Evolutionary conservation across 257 asterid species (phyloP).

Genomic region (Salvia hispanica): DNA sequence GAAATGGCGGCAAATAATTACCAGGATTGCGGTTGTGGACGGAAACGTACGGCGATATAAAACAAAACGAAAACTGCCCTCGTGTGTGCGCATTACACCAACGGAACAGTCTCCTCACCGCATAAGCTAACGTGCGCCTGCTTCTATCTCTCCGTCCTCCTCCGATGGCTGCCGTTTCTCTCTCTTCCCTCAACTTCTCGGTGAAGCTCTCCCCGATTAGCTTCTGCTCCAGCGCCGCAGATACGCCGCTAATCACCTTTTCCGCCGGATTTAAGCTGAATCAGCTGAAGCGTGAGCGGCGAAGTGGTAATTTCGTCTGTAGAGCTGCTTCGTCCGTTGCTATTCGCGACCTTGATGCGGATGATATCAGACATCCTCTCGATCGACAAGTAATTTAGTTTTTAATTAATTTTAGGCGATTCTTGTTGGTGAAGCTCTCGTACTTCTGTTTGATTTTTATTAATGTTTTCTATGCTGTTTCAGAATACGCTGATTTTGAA

Average conservation of each 20-base stretch:
- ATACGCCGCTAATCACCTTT: conserved; percentile 27
- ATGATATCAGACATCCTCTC: conserved; percentile 91
- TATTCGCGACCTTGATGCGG: conserved; percentile 77
- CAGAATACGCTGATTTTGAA: conserved; percentile 93
- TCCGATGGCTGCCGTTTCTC: conserved; percentile 59
- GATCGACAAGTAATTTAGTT: conserved; percentile 70
- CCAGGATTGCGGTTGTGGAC: conserved; percentile 59
- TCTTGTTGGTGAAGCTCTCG: background rate
- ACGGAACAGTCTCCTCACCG: conserved; percentile 14
- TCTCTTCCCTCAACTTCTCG: conserved; percentile 36
- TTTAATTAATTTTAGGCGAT: conserved; percentile 5
- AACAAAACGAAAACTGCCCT: conserved; percentile 14
- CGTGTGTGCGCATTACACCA: conserved; percentile 31
- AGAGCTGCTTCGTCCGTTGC: conserved; percentile 61
- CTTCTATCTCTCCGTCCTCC: conserved; percentile 32
- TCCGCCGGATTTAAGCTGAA: conserved; percentile 30
- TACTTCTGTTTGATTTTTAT: background rate
- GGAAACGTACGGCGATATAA: conserved; percentile 30
- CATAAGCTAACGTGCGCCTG: conserved; percentile 37
- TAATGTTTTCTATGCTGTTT: conserved; percentile 6
- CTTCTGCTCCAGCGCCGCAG: conserved; percentile 27
- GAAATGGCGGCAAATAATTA: conserved; percentile 60
- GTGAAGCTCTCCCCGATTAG: conserved; percentile 32
- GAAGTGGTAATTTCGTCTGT: conserved; percentile 30
- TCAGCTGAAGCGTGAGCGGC: conserved; percentile 24